Percentiles rank a stretch among this genome's conserved stretches.
Conservation (phyloP, 352 stramenopile genomes). For the Phytophthora fragariaefolia region DNA sequence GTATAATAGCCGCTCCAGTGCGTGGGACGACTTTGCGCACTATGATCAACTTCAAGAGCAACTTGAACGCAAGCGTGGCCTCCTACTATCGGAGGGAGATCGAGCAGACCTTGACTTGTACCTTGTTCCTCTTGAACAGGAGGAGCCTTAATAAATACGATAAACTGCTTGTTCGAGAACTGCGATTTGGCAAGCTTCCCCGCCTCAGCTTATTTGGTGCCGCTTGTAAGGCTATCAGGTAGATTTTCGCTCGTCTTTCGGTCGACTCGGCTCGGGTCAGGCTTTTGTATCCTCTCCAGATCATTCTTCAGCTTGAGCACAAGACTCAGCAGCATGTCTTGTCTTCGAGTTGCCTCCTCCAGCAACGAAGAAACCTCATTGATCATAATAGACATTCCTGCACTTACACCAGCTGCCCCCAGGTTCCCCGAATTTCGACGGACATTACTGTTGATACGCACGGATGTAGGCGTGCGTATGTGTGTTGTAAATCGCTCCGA, state of each 20-base stretch:
- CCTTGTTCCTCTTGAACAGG: constrained; percentile 29
- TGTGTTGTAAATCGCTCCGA: constrained; percentile 33
- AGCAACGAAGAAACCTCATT: constrained; percentile 46
- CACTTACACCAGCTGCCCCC: constrained; percentile 25
- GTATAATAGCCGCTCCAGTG: constrained; percentile 64
- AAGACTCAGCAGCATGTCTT: constrained; percentile 52
- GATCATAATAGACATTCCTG: constrained; percentile 55
- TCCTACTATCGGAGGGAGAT: constrained; percentile 28
- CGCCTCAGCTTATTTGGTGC: constrained; percentile 3
- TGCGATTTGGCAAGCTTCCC: not conserved
- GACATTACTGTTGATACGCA: constrained; percentile 43
- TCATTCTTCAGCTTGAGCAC: constrained; percentile 47
- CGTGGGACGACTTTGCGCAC: constrained; percentile 77
- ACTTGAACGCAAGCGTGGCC: constrained; percentile 61
- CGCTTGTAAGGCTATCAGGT: constrained; percentile 7
- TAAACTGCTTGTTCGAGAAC: not conserved
- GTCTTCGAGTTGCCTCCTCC: constrained; percentile 53
- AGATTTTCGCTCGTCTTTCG: constrained; percentile 14
- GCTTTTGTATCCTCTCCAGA: constrained; percentile 30
- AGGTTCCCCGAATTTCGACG: constrained; percentile 33
- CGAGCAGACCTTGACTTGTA: constrained; percentile 26
- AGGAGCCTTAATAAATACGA: constrained; percentile 6
- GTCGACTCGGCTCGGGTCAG: constrained; percentile 2
- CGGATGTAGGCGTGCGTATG: constrained; percentile 40
- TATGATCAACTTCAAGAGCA: constrained; percentile 64